These are phyloP conservation scores for Phytophthora macrochlamydospora DNA, from an alignment of 352 stramenopile genomes.

Conservation along the genomic window DNA sequence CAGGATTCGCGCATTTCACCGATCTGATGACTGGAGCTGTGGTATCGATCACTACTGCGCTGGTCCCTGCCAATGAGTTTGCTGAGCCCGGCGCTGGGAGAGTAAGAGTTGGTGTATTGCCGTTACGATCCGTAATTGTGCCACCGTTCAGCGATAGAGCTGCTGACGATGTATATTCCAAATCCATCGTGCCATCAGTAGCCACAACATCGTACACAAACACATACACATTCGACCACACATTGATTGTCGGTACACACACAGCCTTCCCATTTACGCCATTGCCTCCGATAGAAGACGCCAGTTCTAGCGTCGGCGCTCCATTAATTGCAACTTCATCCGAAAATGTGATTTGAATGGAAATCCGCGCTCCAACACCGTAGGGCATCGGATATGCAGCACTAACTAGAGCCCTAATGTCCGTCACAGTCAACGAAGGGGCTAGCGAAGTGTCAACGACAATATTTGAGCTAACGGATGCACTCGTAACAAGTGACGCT, in stretches of 20 bases:
- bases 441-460: constrained; percentile 65
- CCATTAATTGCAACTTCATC: constrained; percentile 74
- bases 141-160: constrained; percentile 59
- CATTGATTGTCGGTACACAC: constrained; percentile 51
- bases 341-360: constrained; percentile 75
- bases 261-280: constrained; percentile 53
- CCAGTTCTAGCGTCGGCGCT: constrained; percentile 56
- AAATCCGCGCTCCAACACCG: constrained; percentile 64
- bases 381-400: constrained; percentile 56
- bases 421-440: constrained; percentile 48
- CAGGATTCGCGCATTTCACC: constrained; percentile 51
- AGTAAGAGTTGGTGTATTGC: constrained; percentile 54
- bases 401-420: constrained; percentile 48
- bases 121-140: constrained; percentile 73
- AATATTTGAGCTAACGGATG: constrained; percentile 60
- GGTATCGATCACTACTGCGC: constrained; percentile 70
- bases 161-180: constrained; percentile 70
- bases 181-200: constrained; percentile 52
- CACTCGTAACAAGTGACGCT: constrained; percentile 66
- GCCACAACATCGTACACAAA: constrained; percentile 76
- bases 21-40: constrained; percentile 64
- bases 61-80: constrained; percentile 55
- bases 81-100: constrained; percentile 50
- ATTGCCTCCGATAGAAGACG: constrained; percentile 36
- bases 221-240: constrained; percentile 58